Evolutionary conservation across 345 rosid species (phyloP).

Genomic region (Limnanthes douglasii): DNA sequence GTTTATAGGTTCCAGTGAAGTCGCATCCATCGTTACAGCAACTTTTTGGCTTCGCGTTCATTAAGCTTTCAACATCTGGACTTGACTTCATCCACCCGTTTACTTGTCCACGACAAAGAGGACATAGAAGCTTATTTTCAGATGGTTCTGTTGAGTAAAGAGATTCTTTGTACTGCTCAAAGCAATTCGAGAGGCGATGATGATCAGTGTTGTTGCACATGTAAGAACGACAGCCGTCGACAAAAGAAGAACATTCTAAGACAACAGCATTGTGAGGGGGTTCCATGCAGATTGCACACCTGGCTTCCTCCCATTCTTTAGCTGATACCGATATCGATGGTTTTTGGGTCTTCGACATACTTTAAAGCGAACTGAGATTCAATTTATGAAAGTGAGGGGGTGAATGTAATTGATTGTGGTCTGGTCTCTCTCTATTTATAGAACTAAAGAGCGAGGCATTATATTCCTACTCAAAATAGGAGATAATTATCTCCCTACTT

Average conservation of each 20-base stretch:
- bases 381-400: too few species aligned
- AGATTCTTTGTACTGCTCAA: conserved; percentile 28
- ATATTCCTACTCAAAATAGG: too few species aligned
- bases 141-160: conserved; percentile 7
- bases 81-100: conserved; percentile 27
- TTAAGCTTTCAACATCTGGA: conserved; percentile 26
- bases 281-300: conserved; percentile 69
- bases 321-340: too few species aligned
- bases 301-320: conserved; percentile 48
- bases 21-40: conserved; percentile 31
- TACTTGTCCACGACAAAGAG: conserved; percentile 46
- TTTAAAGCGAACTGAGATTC: too few species aligned
- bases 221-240: conserved; percentile 52
- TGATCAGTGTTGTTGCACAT: conserved; percentile 57
- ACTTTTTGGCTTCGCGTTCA: conserved; percentile 41
- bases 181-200: conserved; percentile 71
- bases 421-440: too few species aligned
- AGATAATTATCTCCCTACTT: too few species aligned
- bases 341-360: too few species aligned
- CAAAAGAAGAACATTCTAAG: conserved; percentile 36
- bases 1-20: conserved; percentile 34
- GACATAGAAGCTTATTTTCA: conserved; percentile 23
- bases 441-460: too few species aligned
- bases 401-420: too few species aligned
- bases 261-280: conserved; percentile 67